phyloP scores from a whole-genome alignment of 768 basidiomycete genomes.

The Lactifluus volemus region DNA sequence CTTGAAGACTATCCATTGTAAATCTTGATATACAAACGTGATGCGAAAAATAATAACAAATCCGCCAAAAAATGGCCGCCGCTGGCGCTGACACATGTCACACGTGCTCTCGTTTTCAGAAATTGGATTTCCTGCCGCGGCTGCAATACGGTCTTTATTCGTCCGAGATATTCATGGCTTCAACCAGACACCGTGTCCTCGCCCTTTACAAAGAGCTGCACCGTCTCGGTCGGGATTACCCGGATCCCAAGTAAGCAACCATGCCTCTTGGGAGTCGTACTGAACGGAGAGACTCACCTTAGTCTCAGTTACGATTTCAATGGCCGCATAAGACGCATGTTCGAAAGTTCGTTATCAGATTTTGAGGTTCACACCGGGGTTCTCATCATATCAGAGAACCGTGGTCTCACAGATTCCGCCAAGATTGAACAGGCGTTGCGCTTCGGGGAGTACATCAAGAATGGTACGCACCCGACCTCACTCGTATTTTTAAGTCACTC shows the following conservation, averaged over 20 bases:
- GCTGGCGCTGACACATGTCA: neutral
- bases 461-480: constrained; percentile 40
- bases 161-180: constrained; percentile 15
- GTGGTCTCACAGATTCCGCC: constrained; percentile 48
- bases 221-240: constrained; percentile 72
- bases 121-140: too few relatives aligned
- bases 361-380: neutral
- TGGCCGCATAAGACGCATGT: constrained; percentile 58
- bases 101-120: neutral
- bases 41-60: too few relatives aligned
- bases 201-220: constrained; percentile 78
- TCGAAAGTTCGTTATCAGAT: constrained; percentile 49
- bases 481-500: neutral
- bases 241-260: constrained; percentile 61
- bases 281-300: neutral
- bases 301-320: constrained; percentile 65
- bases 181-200: constrained; percentile 54
- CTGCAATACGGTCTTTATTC: too few relatives aligned
- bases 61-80: too few relatives aligned
- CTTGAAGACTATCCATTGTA: too few relatives aligned
- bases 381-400: constrained; percentile 46
- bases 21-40: too few relatives aligned
- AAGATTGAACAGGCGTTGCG: constrained; percentile 72
- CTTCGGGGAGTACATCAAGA: constrained; percentile 78
- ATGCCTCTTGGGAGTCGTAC: neutral